A percentile compares a stretch with the other conserved stretches of the same genome.
These are phyloP conservation scores for Jackrogersella minutella DNA, from an alignment of 495 filamentous ascomycete genomes.

Conservation along the genomic window DNA sequence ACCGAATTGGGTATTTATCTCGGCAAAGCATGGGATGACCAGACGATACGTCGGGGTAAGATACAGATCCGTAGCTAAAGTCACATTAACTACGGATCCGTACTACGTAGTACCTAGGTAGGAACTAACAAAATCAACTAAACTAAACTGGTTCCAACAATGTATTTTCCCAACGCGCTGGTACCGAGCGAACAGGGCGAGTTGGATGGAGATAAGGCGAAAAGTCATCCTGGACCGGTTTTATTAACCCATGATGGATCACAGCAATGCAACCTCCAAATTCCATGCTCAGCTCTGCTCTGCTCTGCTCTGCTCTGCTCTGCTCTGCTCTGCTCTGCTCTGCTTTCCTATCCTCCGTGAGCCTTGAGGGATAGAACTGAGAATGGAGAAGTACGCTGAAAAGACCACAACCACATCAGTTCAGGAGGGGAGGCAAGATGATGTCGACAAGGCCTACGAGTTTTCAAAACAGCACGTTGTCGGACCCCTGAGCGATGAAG, in stretches of 20 bases:
- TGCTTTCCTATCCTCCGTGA: neutral
- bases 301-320: neutral
- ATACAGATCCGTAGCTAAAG: constrained; percentile 1
- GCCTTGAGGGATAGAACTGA: neutral
- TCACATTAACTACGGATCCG: constrained; percentile 1
- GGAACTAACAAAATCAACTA: neutral
- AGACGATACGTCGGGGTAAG: neutral
- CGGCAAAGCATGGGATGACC: neutral
- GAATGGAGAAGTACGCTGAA: constrained; percentile 24
- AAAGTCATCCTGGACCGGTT: neutral
- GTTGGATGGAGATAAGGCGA: constrained; percentile 18
- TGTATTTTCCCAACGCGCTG: neutral
- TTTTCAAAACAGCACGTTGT: constrained; percentile 48
- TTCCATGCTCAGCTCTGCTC: too few relatives aligned
- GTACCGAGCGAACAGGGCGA: too few relatives aligned
- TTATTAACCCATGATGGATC: constrained; percentile 5
- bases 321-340: too few relatives aligned
- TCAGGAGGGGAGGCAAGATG: constrained; percentile 13
- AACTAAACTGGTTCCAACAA: constrained; percentile 12
- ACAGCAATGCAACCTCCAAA: neutral
- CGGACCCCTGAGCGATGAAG: constrained; percentile 48
- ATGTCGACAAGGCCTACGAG: constrained; percentile 54
- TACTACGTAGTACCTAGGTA: neutral
- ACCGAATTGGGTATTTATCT: constrained; percentile 7
- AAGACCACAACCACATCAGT: constrained; percentile 11